Conservation (phyloP, 164 flowering plant species). For the Litsea cubeba region DNA sequence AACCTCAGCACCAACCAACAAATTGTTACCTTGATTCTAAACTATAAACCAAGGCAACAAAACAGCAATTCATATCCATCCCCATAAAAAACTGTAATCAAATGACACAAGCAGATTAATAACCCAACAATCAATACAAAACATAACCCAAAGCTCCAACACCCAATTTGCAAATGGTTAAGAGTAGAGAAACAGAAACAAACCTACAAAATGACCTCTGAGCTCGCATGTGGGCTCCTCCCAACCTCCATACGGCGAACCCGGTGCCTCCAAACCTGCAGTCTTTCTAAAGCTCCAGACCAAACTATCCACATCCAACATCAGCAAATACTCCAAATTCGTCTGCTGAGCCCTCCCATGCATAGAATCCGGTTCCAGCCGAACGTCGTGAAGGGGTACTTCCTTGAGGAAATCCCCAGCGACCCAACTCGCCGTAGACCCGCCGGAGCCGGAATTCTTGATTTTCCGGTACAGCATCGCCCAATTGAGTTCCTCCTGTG, state of each 20-base stretch:
- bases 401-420: slow-evolving; percentile 49
- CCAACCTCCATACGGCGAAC: slow-evolving; percentile 83
- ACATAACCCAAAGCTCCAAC: not conserved
- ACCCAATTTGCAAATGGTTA: not conserved
- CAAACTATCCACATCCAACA: slow-evolving; percentile 75
- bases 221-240: slow-evolving; percentile 65
- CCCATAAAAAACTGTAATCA: not conserved
- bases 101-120: not conserved
- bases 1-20: too few relatives aligned
- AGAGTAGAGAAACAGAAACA: not conserved
- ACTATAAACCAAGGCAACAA: not conserved
- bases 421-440: not conserved
- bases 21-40: too few relatives aligned
- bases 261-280: slow-evolving; percentile 61
- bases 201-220: slow-evolving; percentile 95
- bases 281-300: slow-evolving; percentile 90
- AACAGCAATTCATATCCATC: not conserved
- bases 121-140: not conserved
- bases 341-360: slow-evolving; percentile 78
- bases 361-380: slow-evolving; percentile 44
- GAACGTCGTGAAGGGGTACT: slow-evolving; percentile 70
- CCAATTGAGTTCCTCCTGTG: slow-evolving; percentile 44
- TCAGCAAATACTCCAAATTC: slow-evolving; percentile 78
- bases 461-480: slow-evolving; percentile 48
- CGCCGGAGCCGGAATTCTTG: slow-evolving; percentile 31